These are phyloP conservation scores for Cynara cardunculus DNA, from an alignment of 129 eudicot genomes.

Conservation along the genomic window DNA sequence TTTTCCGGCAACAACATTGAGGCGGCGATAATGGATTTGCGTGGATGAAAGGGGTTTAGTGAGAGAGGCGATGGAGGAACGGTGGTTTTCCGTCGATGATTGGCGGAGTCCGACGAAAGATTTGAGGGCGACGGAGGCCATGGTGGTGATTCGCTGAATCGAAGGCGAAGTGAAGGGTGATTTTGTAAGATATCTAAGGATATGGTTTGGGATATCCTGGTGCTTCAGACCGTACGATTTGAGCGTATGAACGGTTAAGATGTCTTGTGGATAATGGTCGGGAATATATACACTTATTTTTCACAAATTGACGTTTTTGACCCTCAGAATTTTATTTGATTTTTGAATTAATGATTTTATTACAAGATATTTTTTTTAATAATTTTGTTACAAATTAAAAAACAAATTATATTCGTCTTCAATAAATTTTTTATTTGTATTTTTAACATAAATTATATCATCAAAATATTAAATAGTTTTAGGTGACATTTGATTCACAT, in stretches of 20 bases:
- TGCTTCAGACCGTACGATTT: conserved; percentile 45
- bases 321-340: not conserved
- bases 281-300: not conserved
- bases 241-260: conserved; percentile 42
- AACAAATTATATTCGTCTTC: no score
- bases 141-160: conserved; percentile 26
- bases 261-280: conserved; percentile 50
- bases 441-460: no score
- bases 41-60: conserved; percentile 21
- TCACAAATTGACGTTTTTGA: not conserved
- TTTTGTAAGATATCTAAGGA: conserved; percentile 51
- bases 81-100: conserved; percentile 45
- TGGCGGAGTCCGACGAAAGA: conserved; percentile 89
- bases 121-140: conserved; percentile 87
- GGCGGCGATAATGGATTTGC: conserved; percentile 32
- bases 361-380: no score
- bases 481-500: no score
- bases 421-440: no score
- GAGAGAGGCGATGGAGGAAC: conserved; percentile 18
- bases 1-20: conserved; percentile 51
- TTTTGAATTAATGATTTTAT: no score
- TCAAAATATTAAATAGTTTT: no score
- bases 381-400: no score
- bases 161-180: conserved; percentile 20
- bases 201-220: conserved; percentile 61